Evolutionary conservation across 495 filamentous ascomycete genomes (phyloP).

Genomic region (Xylaria grammica): DNA sequence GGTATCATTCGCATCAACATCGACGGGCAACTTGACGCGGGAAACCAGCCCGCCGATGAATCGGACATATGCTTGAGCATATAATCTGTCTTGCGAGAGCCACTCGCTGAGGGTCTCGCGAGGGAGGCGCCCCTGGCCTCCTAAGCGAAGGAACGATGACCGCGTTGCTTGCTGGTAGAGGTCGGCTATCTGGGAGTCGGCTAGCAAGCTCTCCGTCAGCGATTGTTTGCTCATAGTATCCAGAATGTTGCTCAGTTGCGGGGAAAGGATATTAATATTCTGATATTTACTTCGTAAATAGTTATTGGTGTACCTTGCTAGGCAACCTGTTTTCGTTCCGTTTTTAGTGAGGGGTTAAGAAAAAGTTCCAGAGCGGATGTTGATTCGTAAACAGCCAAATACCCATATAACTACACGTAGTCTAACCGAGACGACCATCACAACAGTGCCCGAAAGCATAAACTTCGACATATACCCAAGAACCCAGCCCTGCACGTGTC

Average conservation of each 20-base stretch:
- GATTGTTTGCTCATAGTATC: slow-evolving; percentile 39
- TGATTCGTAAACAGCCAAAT: too few relatives aligned
- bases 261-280: slow-evolving; percentile 24
- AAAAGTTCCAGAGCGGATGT: not conserved
- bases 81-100: slow-evolving; percentile 78
- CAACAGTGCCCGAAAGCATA: too few relatives aligned
- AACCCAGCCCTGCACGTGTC: too few relatives aligned
- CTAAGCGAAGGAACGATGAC: slow-evolving; percentile 70
- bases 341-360: too few relatives aligned
- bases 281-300: not conserved
- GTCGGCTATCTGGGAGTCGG: slow-evolving; percentile 31
- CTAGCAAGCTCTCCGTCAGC: slow-evolving; percentile 59
- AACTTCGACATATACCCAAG: too few relatives aligned
- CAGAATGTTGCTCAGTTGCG: slow-evolving; percentile 28
- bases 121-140: slow-evolving; percentile 66
- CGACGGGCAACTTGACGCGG: slow-evolving; percentile 61
- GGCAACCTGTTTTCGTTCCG: too few relatives aligned
- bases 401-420: too few relatives aligned
- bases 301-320: too few relatives aligned
- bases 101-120: slow-evolving; percentile 64
- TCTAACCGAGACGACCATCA: too few relatives aligned
- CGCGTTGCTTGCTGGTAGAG: slow-evolving; percentile 64
- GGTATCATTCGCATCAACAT: slow-evolving; percentile 29
- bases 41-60: slow-evolving; percentile 71
- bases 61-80: slow-evolving; percentile 73